Conservation (phyloP, 768 basidiomycete genomes). For the Podaxis sp. region DNA sequence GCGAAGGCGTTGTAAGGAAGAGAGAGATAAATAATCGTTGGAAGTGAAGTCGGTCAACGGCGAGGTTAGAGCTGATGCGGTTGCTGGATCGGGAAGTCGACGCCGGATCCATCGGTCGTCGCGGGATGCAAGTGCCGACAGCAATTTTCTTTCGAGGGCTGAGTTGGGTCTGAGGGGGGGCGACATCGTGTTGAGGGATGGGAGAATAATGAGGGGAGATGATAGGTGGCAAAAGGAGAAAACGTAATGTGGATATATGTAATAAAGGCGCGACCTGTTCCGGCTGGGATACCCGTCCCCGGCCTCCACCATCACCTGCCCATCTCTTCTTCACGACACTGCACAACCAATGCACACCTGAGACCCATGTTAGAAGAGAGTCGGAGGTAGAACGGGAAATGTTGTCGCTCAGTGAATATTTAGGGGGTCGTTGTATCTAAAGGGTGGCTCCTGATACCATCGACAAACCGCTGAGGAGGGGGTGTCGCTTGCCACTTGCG, state of each 20-base stretch:
- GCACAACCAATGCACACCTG: neutral
- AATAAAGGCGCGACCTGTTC: neutral
- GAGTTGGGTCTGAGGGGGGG: conserved; percentile 7
- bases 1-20: conserved; percentile 58
- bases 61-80: conserved; percentile 14
- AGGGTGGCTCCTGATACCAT: too few relatives aligned
- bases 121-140: conserved; percentile 60
- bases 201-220: conserved; percentile 9
- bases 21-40: conserved; percentile 90
- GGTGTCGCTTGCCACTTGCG: too few relatives aligned
- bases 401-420: neutral
- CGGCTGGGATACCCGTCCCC: conserved; percentile 7
- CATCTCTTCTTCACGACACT: neutral
- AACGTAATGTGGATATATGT: neutral
- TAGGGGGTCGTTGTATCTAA: too few relatives aligned
- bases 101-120: conserved; percentile 69
- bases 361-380: neutral
- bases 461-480: too few relatives aligned
- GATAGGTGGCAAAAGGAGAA: neutral
- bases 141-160: conserved; percentile 38
- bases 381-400: neutral
- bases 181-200: neutral
- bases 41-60: conserved; percentile 72
- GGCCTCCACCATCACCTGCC: neutral
- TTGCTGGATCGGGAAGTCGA: conserved; percentile 56